A percentile compares a stretch with the other conserved stretches of the same genome.
phyloP scores from a whole-genome alignment of 305 asterid genomes.

The Withania somnifera region DNA sequence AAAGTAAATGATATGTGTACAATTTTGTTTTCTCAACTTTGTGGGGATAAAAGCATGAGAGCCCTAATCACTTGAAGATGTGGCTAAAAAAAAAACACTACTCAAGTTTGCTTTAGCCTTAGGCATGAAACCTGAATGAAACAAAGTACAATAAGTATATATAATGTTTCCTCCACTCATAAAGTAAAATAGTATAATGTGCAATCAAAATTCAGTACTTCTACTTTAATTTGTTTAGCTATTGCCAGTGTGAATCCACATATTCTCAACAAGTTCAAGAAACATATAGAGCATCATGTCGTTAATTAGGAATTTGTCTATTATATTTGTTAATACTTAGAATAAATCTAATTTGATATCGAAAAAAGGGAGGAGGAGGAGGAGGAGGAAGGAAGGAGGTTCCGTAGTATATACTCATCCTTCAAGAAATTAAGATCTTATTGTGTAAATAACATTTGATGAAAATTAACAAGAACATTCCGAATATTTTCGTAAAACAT shows the following conservation, averaged over 20 bases:
- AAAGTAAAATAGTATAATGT: conserved; percentile 19
- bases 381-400: not conserved
- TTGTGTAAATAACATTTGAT: not conserved
- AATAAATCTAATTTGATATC: not conserved
- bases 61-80: conserved; percentile 17
- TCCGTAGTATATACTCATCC: not conserved
- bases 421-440: not conserved
- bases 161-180: conserved; percentile 33
- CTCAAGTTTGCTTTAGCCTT: conserved; percentile 66
- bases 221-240: not conserved
- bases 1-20: not conserved
- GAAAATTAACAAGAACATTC: not conserved
- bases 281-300: not conserved
- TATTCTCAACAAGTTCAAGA: not conserved
- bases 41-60: conserved; percentile 16
- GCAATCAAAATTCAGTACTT: not conserved
- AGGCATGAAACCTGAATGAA: conserved; percentile 38
- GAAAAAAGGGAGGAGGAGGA: not conserved
- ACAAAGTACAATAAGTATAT: conserved; percentile 4
- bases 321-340: not conserved
- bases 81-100: conserved; percentile 14
- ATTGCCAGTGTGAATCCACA: not conserved
- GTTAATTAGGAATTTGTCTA: not conserved
- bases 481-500: not conserved
- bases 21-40: not conserved